Percentiles rank a stretch among this genome's conserved stretches.
phyloP scores from a whole-genome alignment of 257 asterid species.

The Gentiana macrophylla region DNA sequence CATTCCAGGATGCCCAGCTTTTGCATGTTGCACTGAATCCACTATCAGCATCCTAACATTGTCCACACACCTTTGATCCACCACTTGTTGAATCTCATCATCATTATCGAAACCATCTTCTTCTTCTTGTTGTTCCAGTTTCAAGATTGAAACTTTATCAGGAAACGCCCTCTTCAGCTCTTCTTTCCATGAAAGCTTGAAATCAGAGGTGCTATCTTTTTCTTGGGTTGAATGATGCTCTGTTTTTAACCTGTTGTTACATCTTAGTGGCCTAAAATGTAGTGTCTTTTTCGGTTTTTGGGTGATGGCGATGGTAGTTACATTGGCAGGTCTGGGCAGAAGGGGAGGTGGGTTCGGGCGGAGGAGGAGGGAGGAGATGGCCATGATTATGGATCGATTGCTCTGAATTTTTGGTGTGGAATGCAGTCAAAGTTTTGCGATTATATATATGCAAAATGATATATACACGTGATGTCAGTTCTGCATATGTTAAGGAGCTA shows the following conservation, averaged over 20 bases:
- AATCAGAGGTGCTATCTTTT: conserved; percentile 1
- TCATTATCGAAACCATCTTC: conserved; percentile 6
- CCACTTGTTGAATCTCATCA: conserved; percentile 23
- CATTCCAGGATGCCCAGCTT: conserved; percentile 59
- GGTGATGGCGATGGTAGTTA: neutral
- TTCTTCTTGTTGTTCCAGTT: conserved; percentile 2
- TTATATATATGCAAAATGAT: no score
- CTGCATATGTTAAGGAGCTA: no score
- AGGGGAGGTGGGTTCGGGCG: conserved; percentile 10
- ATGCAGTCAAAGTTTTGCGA: no score
- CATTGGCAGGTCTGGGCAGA: neutral
- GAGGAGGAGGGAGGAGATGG: conserved; percentile 25
- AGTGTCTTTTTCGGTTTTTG: no score
- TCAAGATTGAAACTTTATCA: conserved; percentile 3
- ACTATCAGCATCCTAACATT: conserved; percentile 42
- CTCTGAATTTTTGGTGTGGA: no score
- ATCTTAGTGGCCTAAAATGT: no score
- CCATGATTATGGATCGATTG: conserved; percentile 8
- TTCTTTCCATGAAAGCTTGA: conserved; percentile 28
- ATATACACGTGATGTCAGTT: no score
- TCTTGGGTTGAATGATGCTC: no score
- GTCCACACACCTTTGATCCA: conserved; percentile 37
- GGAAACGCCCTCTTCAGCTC: conserved; percentile 27
- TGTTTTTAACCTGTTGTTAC: no score
- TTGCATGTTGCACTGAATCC: conserved; percentile 35